Evolutionary conservation across 805 yeast genomes (phyloP), one percentile per base, ranked within the genome.

Genomic region (Kuraishia piskuri): DNA sequence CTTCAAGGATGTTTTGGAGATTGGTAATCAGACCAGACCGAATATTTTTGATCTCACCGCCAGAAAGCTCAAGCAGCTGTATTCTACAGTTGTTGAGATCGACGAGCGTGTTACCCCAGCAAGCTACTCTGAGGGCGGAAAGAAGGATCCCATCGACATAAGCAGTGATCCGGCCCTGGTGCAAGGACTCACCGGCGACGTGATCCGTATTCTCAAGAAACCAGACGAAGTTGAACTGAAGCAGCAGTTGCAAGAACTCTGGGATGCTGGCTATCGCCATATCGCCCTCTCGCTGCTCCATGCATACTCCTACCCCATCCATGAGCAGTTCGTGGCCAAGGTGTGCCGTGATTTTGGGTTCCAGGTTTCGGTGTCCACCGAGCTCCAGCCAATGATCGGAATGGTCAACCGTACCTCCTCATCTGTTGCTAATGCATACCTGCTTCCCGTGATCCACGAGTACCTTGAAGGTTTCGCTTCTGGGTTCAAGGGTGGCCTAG

Each of bases 11-110:
- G 82, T 88, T 45, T 72, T 92, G 56, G 68, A 75, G 2, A 91
- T 92, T 59, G 98, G 98, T 2, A 90, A 89, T 63, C 98, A 92
- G 66, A 81, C 96, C 2, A 76, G 98, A 61, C 98, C 98, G 1
- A 76, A 84, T 60, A 90, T 92, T 52, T 92, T 92, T 63, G 96
- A 90, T 60, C 72, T 92, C 58, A 78, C 87, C 5, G 88, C 91
- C 48, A 72, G 76, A 51, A 88, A 84, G 61, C 84, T 90, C 12
- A 83, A 78, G 5, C 84, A 82, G 21, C 73, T 92, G 31, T 90
- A 90, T 61, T 83, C 84, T 51, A 66, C 76, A 2, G 97, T 92
- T 1, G 75, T 85, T 46, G 97, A 92, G 67, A 74, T 92, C 46
- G 96, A 90, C 62, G 98, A 92, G 68, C 76, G 98, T 58, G 91